Evolutionary conservation across 2,329 filamentous ascomycete genomes (phyloP).

Genomic region (Neonectria hederae): DNA sequence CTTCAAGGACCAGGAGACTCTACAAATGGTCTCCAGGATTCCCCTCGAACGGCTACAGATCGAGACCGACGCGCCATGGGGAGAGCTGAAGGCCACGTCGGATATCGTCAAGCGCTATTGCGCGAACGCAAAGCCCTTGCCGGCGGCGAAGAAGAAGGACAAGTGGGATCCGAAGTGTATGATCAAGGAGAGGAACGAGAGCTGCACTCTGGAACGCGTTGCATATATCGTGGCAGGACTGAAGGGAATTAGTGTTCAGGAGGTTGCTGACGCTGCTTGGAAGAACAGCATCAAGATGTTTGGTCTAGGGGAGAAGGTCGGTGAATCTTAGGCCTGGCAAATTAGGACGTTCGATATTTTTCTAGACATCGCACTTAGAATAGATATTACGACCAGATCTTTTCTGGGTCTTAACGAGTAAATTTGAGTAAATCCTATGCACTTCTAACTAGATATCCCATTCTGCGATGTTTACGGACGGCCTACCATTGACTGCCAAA

Average conservation of each 20-base stretch:
- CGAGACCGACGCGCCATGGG: constrained; percentile 43
- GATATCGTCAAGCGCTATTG: constrained; percentile 52
- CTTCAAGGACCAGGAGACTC: constrained; percentile 42
- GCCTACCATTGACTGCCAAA: background rate
- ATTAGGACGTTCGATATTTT: too few relatives aligned
- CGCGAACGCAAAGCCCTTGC: constrained; percentile 48
- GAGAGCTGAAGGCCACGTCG: constrained; percentile 38
- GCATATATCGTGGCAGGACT: constrained; percentile 59
- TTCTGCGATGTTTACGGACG: background rate
- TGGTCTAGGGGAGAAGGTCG: constrained; percentile 32
- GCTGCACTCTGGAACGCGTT: constrained; percentile 58
- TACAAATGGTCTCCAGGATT: constrained; percentile 39
- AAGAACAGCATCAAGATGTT: constrained; percentile 48
- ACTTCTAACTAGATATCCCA: too few relatives aligned
- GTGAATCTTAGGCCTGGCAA: background rate
- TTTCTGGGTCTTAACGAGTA: too few relatives aligned
- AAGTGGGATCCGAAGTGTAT: constrained; percentile 57
- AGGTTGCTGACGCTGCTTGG: constrained; percentile 53
- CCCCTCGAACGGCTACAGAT: constrained; percentile 37
- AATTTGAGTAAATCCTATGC: background rate
- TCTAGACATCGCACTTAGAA: background rate
- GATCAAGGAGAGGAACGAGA: constrained; percentile 63
- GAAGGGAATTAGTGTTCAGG: constrained; percentile 53
- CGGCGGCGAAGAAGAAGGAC: constrained; percentile 58
- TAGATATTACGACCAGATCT: background rate